phyloP scores from a whole-genome alignment of 2,329 filamentous ascomycete species.

The Ascochyta koolunga region DNA sequence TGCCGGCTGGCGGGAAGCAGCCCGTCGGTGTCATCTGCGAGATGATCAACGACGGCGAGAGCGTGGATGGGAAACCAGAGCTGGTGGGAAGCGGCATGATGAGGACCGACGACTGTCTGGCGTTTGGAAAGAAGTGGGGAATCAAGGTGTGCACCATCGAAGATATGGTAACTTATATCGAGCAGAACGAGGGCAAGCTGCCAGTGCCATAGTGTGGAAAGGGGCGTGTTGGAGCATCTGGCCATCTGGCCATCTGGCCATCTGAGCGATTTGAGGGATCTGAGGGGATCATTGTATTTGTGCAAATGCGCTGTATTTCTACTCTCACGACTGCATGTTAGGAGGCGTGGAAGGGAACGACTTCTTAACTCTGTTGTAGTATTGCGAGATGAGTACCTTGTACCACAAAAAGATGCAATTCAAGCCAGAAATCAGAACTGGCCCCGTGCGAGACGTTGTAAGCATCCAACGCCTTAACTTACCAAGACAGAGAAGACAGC shows the following conservation, averaged over 20 bases:
- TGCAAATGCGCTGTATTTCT: neutral
- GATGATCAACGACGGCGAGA: constrained; percentile 83
- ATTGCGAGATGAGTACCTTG: neutral
- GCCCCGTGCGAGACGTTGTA: too few relatives aligned
- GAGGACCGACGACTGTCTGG: constrained; percentile 83
- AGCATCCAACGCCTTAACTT: too few relatives aligned
- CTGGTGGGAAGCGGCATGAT: constrained; percentile 82
- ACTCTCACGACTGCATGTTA: neutral
- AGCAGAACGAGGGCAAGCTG: constrained; percentile 70
- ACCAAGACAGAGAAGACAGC: too few relatives aligned
- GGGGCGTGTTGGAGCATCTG: neutral
- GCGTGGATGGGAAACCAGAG: constrained; percentile 71
- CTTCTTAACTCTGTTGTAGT: neutral
- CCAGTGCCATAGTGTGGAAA: neutral
- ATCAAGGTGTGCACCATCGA: constrained; percentile 96
- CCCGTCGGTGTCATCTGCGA: constrained; percentile 87
- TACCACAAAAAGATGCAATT: neutral
- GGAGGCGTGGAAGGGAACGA: neutral
- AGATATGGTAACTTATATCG: constrained; percentile 79
- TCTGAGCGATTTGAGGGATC: too few relatives aligned
- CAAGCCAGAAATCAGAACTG: neutral
- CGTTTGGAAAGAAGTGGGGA: constrained; percentile 86
- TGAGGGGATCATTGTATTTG: too few relatives aligned
- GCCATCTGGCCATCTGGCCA: too few relatives aligned
- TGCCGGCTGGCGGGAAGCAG: constrained; percentile 76